phyloP scores from a whole-genome alignment of 768 basidiomycete species.

The Pisolithus albus region DNA sequence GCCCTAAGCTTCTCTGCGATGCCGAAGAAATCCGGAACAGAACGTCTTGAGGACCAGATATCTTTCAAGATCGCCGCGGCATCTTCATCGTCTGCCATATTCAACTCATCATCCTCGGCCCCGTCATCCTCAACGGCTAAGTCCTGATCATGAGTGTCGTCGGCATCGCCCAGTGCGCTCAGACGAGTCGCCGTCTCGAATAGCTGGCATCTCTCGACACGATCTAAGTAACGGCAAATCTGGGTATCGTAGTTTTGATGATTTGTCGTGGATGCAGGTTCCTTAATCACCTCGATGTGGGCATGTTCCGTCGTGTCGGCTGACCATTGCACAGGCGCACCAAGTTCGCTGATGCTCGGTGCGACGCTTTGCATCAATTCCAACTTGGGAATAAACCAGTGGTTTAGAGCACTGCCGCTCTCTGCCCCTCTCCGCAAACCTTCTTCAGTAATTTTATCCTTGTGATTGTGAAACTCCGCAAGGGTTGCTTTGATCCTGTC shows the following conservation, averaged over 20 bases:
- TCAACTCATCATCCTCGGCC: slow-evolving; percentile 8
- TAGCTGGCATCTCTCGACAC: slow-evolving; percentile 19
- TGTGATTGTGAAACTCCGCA: slow-evolving; percentile 28
- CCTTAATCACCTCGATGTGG: slow-evolving; percentile 23
- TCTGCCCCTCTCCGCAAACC: slow-evolving; percentile 22
- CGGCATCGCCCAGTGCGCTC: background rate
- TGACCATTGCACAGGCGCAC: slow-evolving; percentile 24
- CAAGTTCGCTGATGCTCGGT: slow-evolving; percentile 23
- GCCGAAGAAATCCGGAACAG: background rate
- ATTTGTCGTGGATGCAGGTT: slow-evolving; percentile 19
- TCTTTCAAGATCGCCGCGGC: background rate
- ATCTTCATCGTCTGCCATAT: slow-evolving; percentile 1
- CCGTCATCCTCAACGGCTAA: background rate
- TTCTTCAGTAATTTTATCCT: slow-evolving; percentile 26
- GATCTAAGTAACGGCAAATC: slow-evolving; percentile 29
- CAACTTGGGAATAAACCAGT: slow-evolving; percentile 41
- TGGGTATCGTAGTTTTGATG: slow-evolving; percentile 26
- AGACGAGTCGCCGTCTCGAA: slow-evolving; percentile 17
- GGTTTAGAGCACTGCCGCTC: slow-evolving; percentile 17
- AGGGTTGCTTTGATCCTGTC: slow-evolving; percentile 18
- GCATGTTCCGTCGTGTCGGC: slow-evolving; percentile 9
- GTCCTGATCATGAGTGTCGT: slow-evolving; percentile 13
- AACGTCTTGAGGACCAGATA: background rate
- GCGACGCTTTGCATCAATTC: slow-evolving; percentile 32
- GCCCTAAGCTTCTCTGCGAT: background rate